Base-by-base conservation (phyloP, 164 flowering plant species). In the Nymphaea thermarum region DNA sequence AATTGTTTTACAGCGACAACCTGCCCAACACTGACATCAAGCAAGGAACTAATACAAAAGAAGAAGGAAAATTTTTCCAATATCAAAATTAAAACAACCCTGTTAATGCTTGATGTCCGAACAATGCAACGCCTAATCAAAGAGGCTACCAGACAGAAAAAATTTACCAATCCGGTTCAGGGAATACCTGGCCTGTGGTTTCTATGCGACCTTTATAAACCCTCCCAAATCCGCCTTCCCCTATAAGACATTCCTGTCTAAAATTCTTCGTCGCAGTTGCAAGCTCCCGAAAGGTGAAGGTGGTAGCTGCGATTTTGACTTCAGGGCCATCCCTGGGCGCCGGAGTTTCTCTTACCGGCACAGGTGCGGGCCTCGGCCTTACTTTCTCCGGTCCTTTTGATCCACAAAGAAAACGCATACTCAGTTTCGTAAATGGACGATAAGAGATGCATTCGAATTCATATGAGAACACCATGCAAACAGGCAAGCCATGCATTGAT, bases 211-310 rank as follows among this genome's bases (percentile, higher is more conserved):
- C 82, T 66, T 73, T 77, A 67, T 80, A 80, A 71, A 80, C 82
- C 69, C 74, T 75, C 12, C 82, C 82, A 63, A 80, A 80, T 69
- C 82, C 82, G 12, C 82, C 82, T 66, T 80, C 82, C 64, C 82
- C 82, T 61, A 80, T 45, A 6, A 80, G 67, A 53, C 70, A 74
- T 65, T 80, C 80, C 0, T 71, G 69, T 63, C 72, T 73, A 66
- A 80, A 80, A 53, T 77, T 80, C 65, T 75, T 69, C 7, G 82
- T 80, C 43, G 82, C 80, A 63, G 75, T 77, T 68, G 78, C 80
- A 69, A 80, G 82, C 73, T 80, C 82, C 8, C 68, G 65, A 61
- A 75, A 77, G 57, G 82, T 75, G 63, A 80, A 80, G 12, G 78
- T 80, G 47, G 75, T 78, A 43, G 80, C 77, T 42, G 75, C 73